phyloP scores from a whole-genome alignment of 2,329 filamentous ascomycete species.

The Cytospora schulzeri region DNA sequence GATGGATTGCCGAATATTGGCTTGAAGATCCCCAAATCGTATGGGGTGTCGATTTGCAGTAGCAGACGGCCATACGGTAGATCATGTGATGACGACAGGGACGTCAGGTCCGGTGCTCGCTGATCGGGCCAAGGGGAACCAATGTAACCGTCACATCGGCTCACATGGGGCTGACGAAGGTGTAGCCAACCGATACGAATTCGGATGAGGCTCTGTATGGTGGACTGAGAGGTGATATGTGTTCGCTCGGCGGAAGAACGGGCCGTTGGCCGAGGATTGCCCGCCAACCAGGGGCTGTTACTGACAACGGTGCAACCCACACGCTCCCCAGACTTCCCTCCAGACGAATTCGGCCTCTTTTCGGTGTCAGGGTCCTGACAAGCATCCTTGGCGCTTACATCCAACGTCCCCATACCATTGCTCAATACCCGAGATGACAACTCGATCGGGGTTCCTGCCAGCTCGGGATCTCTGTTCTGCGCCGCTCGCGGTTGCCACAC shows the following conservation, averaged over 20 bases:
- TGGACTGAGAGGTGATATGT: conserved; percentile 12
- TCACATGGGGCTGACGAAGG: conserved; percentile 18
- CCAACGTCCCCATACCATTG: conserved; percentile 6
- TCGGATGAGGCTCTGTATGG: conserved; percentile 17
- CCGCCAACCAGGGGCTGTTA: conserved; percentile 22
- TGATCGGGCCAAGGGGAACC: background rate
- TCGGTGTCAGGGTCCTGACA: conserved; percentile 10
- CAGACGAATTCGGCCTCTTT: conserved; percentile 12
- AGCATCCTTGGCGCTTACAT: conserved; percentile 16
- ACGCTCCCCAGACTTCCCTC: conserved; percentile 6
- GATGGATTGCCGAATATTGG: background rate
- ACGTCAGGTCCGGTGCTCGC: background rate
- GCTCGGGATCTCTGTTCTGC: conserved; percentile 7
- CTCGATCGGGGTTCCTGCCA: conserved; percentile 11
- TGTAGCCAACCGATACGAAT: background rate
- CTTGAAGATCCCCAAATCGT: background rate
- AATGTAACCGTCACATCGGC: background rate
- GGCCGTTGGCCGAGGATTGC: conserved; percentile 26
- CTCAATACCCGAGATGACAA: background rate
- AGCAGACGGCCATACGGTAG: background rate
- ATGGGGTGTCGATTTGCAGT: background rate
- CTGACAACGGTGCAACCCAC: conserved; percentile 21
- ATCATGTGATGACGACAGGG: conserved; percentile 4
- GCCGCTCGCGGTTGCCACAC: conserved; percentile 11
- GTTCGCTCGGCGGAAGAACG: conserved; percentile 19